These are phyloP conservation scores for Eimeria acervulina DNA, from an alignment of 169 alveolate species.

Conservation along the genomic window DNA sequence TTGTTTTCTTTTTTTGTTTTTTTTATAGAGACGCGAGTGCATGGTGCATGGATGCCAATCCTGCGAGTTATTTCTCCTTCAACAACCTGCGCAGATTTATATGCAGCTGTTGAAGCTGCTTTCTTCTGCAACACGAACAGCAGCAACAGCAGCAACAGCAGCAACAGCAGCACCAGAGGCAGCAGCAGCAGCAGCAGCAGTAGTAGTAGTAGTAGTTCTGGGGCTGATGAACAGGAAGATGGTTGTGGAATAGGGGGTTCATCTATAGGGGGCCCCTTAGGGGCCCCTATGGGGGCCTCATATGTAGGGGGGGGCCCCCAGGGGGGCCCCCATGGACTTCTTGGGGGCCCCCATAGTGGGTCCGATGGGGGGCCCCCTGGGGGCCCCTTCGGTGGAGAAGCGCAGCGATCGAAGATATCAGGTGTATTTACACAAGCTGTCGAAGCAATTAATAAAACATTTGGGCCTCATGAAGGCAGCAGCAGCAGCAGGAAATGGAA, in stretches of 20 bases:
- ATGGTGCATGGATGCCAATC: slow-evolving; percentile 46
- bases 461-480: not conserved
- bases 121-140: not conserved
- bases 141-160: too few species aligned
- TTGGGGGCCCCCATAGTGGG: too few species aligned
- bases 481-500: not conserved
- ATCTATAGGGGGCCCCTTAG: not conserved
- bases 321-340: too few species aligned
- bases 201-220: not conserved
- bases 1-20: not conserved
- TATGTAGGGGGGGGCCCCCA: not conserved
- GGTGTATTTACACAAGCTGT: slow-evolving; percentile 44
- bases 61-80: not conserved
- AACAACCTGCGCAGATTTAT: slow-evolving; percentile 57
- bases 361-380: too few species aligned
- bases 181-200: not conserved
- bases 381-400: not conserved
- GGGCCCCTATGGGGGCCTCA: not conserved
- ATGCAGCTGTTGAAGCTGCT: slow-evolving; percentile 40
- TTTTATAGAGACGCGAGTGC: not conserved
- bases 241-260: not conserved
- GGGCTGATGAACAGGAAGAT: too few species aligned
- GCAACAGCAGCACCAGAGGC: too few species aligned
- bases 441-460: slow-evolving; percentile 1
- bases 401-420: not conserved